Base-by-base conservation (phyloP, 1,139 yeast species). In the Geotrichum bryndzae region DNA sequence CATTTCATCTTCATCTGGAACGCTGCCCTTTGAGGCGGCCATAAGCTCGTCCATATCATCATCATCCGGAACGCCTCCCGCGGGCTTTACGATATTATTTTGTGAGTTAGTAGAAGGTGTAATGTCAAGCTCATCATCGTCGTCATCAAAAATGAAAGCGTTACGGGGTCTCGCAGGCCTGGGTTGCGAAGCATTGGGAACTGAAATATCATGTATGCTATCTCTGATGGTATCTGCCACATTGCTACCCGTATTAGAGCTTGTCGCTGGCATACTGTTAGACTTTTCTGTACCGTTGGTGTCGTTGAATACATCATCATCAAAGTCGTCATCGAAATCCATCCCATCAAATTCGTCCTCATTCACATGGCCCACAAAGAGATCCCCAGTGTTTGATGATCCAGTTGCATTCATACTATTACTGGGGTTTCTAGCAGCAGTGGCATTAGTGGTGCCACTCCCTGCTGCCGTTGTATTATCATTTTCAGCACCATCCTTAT, bases 81-180 rank as follows among this genome's bases (percentile, higher is more conserved):
- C 10, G 22, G 52, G 33, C 52, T n/a, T 41, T 8, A 18, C 2
- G 3, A n/a, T 2, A 7, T 18, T n/a, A 4, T 41, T 8, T n/a
- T 35, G 3, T 15, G 7, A 15, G 13, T 51, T 18, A 13, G 25
- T 45, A 1, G 55, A 35, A 15, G 59, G 62, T 51, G 27, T 60
- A 11, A 51, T 50, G 45, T 60, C 56, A 18, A 60, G 51, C 4
- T 54, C 62, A 4, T 56, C 59, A 29, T 59, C 61, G 4, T 59
- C 59, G 8, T 56, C 59, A 15, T 55, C 61, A 13, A 50, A 35
- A 27, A 60, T 22, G 23, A 60, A 60, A 3, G 59, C 57, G 31
- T 60, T 54, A n/a, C 54, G 31, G 18, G 61, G 29, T 15, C 53
- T n/a, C n/a, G 18, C 45, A 10, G 45, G n/a, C 48, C 48, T 41